Conservation (phyloP, 2,329 filamentous ascomycete species). For the Sclerotinia subarctica region DNA sequence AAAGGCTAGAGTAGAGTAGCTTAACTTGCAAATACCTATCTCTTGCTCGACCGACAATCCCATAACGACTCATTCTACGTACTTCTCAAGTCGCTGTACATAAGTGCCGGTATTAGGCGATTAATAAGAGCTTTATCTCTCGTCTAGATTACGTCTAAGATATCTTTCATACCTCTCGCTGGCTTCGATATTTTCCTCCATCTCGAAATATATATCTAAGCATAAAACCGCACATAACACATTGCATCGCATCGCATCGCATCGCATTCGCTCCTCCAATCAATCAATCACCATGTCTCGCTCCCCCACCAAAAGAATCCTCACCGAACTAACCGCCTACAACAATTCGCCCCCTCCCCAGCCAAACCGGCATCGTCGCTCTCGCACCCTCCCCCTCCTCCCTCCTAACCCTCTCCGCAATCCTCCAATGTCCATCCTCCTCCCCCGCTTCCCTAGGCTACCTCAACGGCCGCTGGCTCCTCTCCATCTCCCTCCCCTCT, state of each 20-base stretch:
- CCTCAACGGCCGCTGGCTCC: constrained; percentile 71
- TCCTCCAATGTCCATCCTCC: constrained; percentile 49
- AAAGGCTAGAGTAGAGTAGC: not conserved
- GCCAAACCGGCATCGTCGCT: constrained; percentile 56
- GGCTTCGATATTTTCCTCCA: not conserved
- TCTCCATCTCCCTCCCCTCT: constrained; percentile 70
- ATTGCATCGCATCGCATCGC: not conserved
- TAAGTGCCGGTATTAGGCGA: not conserved
- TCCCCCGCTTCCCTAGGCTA: constrained; percentile 54
- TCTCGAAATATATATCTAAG: not conserved
- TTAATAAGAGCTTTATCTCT: not conserved
- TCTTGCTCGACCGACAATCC: no score
- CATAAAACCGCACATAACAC: not conserved
- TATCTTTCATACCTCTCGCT: not conserved
- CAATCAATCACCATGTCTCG: constrained; percentile 20
- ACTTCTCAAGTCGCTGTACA: not conserved
- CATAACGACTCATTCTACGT: not conserved
- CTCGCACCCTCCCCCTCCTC: constrained; percentile 54
- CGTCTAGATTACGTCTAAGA: not conserved
- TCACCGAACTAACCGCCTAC: constrained; percentile 53
- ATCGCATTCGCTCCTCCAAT: not conserved
- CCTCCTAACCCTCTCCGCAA: constrained; percentile 51
- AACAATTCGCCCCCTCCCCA: constrained; percentile 45
- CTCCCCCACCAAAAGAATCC: constrained; percentile 52
- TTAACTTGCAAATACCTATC: no score